phyloP scores from a whole-genome alignment of 2,329 filamentous ascomycete species.

The Colletotrichum sp. region DNA sequence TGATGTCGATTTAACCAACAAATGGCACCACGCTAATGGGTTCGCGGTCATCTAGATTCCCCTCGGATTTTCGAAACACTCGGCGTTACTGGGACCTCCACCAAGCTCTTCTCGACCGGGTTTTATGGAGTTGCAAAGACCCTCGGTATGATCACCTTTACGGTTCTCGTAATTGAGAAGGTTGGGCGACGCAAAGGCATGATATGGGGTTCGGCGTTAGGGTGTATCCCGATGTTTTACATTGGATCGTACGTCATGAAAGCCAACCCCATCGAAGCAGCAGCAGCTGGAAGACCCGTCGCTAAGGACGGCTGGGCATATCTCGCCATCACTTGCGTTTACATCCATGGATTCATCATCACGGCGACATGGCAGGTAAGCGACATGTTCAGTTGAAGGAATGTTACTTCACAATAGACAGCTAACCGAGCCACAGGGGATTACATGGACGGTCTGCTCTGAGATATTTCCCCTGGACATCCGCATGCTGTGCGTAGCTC shows the following conservation, averaged over 20 bases:
- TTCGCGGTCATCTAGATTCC: background rate
- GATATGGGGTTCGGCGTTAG: constrained; percentile 45
- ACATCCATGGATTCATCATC: constrained; percentile 45
- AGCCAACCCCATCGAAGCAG: constrained; percentile 32
- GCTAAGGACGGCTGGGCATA: constrained; percentile 36
- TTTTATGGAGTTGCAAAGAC: constrained; percentile 45
- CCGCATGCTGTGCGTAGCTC: constrained; percentile 37
- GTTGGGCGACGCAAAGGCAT: constrained; percentile 53
- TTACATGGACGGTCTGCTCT: constrained; percentile 48
- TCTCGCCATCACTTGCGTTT: constrained; percentile 49
- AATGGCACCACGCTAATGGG: background rate
- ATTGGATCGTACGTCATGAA: constrained; percentile 40
- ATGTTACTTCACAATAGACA: fast-evolving
- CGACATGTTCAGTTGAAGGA: too few relatives aligned
- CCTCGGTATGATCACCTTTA: constrained; percentile 39
- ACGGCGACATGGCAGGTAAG: constrained; percentile 44
- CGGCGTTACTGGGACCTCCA: constrained; percentile 25
- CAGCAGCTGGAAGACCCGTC: constrained; percentile 44
- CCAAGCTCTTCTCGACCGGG: constrained; percentile 41
- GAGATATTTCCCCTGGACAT: constrained; percentile 50
- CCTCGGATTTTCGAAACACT: constrained; percentile 41
- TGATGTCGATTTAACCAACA: too few relatives aligned
- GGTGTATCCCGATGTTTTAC: constrained; percentile 42
- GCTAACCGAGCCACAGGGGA: constrained; percentile 36
- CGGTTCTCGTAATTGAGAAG: constrained; percentile 51